These are phyloP conservation scores for Agrocybe praecox DNA, from an alignment of 768 basidiomycete species.

Conservation along the genomic window DNA sequence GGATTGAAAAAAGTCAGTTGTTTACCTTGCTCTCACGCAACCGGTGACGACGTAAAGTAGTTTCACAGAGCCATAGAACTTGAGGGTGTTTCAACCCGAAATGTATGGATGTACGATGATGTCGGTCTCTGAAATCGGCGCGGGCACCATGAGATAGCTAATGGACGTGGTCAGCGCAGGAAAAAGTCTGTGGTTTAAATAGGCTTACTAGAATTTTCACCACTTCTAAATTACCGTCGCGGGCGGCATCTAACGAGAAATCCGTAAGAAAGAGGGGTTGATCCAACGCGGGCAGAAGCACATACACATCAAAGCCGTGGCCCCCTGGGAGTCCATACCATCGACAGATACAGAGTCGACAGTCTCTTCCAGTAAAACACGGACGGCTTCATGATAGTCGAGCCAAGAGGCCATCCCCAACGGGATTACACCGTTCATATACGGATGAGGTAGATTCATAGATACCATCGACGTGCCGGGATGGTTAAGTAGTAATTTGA, in stretches of 20 bases:
- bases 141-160: constrained; percentile 72
- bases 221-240: constrained; percentile 72
- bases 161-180: constrained; percentile 1
- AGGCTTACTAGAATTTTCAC: constrained; percentile 62
- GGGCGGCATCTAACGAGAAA: constrained; percentile 63
- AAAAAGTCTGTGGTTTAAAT: constrained; percentile 1
- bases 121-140: constrained; percentile 72
- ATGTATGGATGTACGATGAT: constrained; percentile 73
- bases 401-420: constrained; percentile 82
- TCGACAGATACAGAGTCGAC: constrained; percentile 68
- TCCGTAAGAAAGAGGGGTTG: constrained; percentile 16
- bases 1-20: constrained; percentile 13
- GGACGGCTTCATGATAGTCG: constrained; percentile 62
- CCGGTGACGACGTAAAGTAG: constrained; percentile 60
- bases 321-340: constrained; percentile 73
- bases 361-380: constrained; percentile 64
- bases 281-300: constrained; percentile 18
- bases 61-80: constrained; percentile 73
- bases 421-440: constrained; percentile 75
- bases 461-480: constrained; percentile 66
- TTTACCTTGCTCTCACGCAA: constrained; percentile 63
- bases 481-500: constrained; percentile 57
- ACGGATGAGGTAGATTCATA: constrained; percentile 71
- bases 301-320: constrained; percentile 86
- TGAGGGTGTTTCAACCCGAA: constrained; percentile 64